phyloP scores from a whole-genome alignment of 208 protist genomes.

The Phytomonas francai region DNA sequence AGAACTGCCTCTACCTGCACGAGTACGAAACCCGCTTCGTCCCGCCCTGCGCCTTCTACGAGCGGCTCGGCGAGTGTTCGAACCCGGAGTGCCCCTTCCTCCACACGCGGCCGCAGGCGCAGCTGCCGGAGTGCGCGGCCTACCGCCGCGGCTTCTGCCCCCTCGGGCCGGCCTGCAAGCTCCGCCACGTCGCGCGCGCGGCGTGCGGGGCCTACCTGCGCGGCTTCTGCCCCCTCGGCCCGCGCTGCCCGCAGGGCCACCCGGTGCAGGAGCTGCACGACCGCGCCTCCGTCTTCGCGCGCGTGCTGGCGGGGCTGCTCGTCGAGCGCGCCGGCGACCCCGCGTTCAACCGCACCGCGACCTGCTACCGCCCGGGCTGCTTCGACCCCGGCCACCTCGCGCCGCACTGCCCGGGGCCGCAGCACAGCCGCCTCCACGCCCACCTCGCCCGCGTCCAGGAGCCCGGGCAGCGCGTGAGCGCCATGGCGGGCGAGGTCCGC shows the following conservation, averaged over 20 bases:
- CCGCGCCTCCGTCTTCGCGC: conserved; percentile 55
- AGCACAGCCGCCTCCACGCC: conserved; percentile 57
- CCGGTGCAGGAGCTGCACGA: conserved; percentile 80
- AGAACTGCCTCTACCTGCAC: conserved; percentile 95
- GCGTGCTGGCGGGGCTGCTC: conserved; percentile 56
- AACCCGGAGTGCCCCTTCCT: conserved; percentile 96
- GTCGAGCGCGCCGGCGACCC: conserved; percentile 60
- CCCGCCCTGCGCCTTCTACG: conserved; percentile 94
- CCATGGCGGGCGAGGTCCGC: conserved; percentile 33
- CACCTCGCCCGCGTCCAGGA: conserved; percentile 59
- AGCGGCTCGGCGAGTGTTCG: conserved; percentile 91
- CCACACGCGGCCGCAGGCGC: conserved; percentile 84
- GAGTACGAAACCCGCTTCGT: conserved; percentile 93
- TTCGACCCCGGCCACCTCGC: conserved; percentile 83
- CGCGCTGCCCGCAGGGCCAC: conserved; percentile 90
- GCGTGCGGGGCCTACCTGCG: conserved; percentile 90
- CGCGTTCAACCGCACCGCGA: conserved; percentile 62
- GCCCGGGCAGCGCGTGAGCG: conserved; percentile 47
- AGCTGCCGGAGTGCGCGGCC: conserved; percentile 75
- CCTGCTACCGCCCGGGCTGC: conserved; percentile 71
- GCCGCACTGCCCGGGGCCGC: conserved; percentile 67
- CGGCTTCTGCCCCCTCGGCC: conserved; percentile 94
- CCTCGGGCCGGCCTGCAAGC: conserved; percentile 79
- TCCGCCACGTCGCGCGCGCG: conserved; percentile 64
- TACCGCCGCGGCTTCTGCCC: conserved; percentile 89